Base-by-base conservation (phyloP, 805 yeast genomes). In the Kodamaea kaohsiungensis region DNA sequence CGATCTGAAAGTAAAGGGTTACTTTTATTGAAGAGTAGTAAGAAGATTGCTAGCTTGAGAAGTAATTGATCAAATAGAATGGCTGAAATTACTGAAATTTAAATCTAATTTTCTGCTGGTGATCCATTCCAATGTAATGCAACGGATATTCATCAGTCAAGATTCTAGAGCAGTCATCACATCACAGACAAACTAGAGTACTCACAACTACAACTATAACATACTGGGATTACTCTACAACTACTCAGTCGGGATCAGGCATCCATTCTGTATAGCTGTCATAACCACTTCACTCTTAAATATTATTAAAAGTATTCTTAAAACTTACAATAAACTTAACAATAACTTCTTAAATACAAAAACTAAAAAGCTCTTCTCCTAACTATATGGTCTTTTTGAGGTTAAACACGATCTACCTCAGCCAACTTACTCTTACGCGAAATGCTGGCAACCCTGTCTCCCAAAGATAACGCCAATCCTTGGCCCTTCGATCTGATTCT, bases 401-500 rank as follows among this genome's bases (percentile, higher is more conserved):
- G 13, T 30, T 12, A 30, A 49, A 53, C 56, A 46, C 45, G 45
- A 46, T 38, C 39, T 18, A 61, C 59, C 7, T 35, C 50, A 8
- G 65, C 61, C 12, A 59, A 62, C 56, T 71, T 70, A 35, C 67
- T 54, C 54, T 67, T 73, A 53, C 88, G 83, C 46, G 93, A 88
- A 69, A 91, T 83, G 52, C 89, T 79, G 51, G 97, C 96, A 52
- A 93, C 95, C 64, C 91, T 84, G 65, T 95, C 98, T 58, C 99
- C 99, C 62, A 96, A 78, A 2, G 96, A 87, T 58, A 96, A 77
- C 7, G 99, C 99, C 60, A 96, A 80, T 4, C 99, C 99, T 78
- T 96, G 98, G 18, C 98, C 97, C 82, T 93, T 92, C 15, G 98
- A 88, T 74, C 99, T 85, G 65, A 95, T 92, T 75, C 99, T 86